Base-by-base conservation (phyloP, 257 asterid species). In the Nicotiana benthamiana region DNA sequence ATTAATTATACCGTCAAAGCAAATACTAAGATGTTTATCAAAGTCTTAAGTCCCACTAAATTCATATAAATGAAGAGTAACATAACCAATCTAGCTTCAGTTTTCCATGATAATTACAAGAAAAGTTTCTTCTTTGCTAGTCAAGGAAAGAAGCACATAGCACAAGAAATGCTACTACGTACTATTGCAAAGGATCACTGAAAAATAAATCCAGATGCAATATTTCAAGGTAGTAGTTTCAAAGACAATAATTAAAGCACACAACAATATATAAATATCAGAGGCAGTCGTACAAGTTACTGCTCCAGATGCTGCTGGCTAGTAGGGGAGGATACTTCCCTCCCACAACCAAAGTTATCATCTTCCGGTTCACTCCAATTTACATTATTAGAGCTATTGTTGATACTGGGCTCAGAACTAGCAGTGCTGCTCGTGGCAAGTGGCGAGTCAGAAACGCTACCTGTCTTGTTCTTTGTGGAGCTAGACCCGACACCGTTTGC, bases 131-230 rank as follows among this genome's bases (percentile, higher is more conserved):
- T 40, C 63, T 77, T 56, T 77, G 80, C 68, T 76, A 72, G 16
- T n/a, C 28, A 20, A 81, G 32, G 61, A 36, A 20, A 81, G 26
- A 67, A 36, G 54, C 17, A 79, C 56, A 61, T 15, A 53, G 75
- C 80, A 79, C 75, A 64, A 53, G 79, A 61, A 85, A 80, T 79
- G 81, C 46, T 70, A 53, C 81, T 81, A 78, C 48, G 3, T 40
- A 40, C 77, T 79, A 88, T 87, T 89, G 94, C 97, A 88, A 81
- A 90, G 93, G 93, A 85, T 87, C 87, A 81, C 62, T 65, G 86
- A 83, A 85, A 87, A 81, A 68, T 82, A 87, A 88, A 84, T 89
- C 94, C 97, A 83, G 75, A 88, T 88, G 94, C 94, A 93, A 91
- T 87, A 83, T 83, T 59, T 36, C 15, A 78, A 48, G 51, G 24